Base-by-base conservation (phyloP, 495 filamentous ascomycete species). In the Aspergillus haitiensis region DNA sequence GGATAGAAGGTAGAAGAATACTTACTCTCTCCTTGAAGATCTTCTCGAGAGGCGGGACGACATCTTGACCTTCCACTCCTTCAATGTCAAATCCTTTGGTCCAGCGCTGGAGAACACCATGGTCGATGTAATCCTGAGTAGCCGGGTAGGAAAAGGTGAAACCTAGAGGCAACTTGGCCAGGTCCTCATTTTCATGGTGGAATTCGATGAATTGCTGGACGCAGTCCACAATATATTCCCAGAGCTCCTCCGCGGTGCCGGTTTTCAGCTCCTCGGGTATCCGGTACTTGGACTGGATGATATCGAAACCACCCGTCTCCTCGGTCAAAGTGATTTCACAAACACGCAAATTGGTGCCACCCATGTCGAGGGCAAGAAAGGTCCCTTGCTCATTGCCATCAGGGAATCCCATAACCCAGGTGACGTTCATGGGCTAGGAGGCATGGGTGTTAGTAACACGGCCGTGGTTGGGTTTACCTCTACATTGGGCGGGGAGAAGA, bases 121-220 rank as follows among this genome's bases (percentile, higher is more conserved):
- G 91, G 68, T 98, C 91, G 67, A 98, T 92, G 75, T 95, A 96
- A 39, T 97, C 85, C 73, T 98, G 94, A 11, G 92, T 94, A 32
- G 92, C 95, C 3, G 94, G 94, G 70, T 97, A 98, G 8, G 94
- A 98, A 78, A 98, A 98, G 55, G 94, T 98, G 78, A 98, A 98
- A 71, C 94, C 95, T 45, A 98, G 84, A 5, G 90, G 90, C 16
- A 97, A 76, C 52, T 69, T 73, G 34, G 86, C 59, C 60, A 87
- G 75, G 58, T 81, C 70, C 60, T 84, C 72, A 52, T 89, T 82
- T 71, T 86, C 81, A 72, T 98, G 93, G 75, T 98, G 93, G 67
- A 86, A 88, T 67, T 97, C 88, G 64, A 98, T 86, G 74, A 98
- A 98, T 68, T 98, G 92, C 77, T 96, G 85, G 57, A 98, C 76